Percentiles rank a stretch among this genome's conserved stretches.
These are phyloP conservation scores for Botrytis medusae DNA, from an alignment of 2,329 filamentous ascomycete genomes.

Conservation along the genomic window DNA sequence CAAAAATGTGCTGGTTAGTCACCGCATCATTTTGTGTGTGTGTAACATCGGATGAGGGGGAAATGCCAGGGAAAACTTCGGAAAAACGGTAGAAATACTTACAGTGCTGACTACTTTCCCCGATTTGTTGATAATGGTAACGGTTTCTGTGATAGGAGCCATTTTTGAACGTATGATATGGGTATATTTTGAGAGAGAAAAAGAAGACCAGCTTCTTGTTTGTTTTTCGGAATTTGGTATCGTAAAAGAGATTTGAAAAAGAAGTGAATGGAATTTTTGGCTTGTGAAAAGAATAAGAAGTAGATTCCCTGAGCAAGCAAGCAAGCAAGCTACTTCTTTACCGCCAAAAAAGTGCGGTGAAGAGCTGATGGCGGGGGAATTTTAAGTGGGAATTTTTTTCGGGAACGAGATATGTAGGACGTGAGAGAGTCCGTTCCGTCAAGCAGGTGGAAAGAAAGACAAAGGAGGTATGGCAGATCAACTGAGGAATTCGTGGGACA, in stretches of 20 bases:
- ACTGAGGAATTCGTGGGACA: background rate
- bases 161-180: constrained; percentile 12
- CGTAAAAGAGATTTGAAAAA: background rate
- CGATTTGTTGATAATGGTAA: constrained; percentile 87
- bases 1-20: constrained; percentile 23
- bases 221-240: background rate
- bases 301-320: background rate
- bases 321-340: constrained; percentile 5
- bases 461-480: background rate
- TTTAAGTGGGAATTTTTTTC: constrained; percentile 7
- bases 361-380: constrained; percentile 8
- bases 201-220: constrained; percentile 17
- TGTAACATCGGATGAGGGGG: constrained; percentile 10
- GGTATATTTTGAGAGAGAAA: background rate
- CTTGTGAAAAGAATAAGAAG: constrained; percentile 10
- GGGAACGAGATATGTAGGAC: background rate
- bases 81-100: constrained; percentile 42
- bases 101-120: constrained; percentile 89
- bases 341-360: constrained; percentile 21
- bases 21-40: constrained; percentile 4
- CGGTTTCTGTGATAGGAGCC: constrained; percentile 60
- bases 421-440: background rate
- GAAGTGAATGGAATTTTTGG: background rate
- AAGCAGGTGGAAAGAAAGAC: background rate
- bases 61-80: constrained; percentile 7